Evolutionary conservation across 179 eudicot genomes (phyloP).

Genomic region (Monotropa hypopitys): DNA sequence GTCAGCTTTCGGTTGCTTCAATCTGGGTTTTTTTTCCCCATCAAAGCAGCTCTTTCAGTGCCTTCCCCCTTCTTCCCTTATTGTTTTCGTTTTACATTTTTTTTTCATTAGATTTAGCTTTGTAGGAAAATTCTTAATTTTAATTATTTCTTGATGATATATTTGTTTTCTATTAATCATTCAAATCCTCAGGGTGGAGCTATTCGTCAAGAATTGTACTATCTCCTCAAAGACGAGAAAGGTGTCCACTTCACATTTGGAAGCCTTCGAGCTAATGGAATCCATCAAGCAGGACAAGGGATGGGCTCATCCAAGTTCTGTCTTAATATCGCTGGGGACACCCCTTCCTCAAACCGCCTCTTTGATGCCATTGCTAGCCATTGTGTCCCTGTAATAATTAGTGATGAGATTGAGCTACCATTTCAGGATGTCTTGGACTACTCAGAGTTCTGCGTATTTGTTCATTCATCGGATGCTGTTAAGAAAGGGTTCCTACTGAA

Average conservation of each 20-base stretch:
- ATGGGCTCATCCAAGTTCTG: constrained; percentile 85
- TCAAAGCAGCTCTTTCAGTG: neutral
- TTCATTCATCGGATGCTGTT: constrained; percentile 61
- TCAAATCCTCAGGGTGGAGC: constrained; percentile 53
- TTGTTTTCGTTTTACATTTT: no score
- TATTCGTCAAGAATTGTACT: constrained; percentile 74
- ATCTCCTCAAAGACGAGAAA: constrained; percentile 72
- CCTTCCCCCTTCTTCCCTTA: neutral
- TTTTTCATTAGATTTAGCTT: neutral
- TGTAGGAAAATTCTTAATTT: neutral
- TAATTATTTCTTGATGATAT: neutral
- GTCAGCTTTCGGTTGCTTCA: neutral
- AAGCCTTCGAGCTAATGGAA: constrained; percentile 44
- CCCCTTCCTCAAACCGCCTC: constrained; percentile 95
- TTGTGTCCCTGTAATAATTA: constrained; percentile 86
- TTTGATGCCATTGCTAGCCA: constrained; percentile 91
- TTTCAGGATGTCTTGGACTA: constrained; percentile 77
- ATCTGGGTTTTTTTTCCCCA: neutral
- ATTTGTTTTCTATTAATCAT: neutral
- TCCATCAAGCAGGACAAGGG: constrained; percentile 62
- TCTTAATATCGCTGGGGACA: constrained; percentile 91
- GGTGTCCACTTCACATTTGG: constrained; percentile 87
- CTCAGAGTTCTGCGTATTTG: constrained; percentile 64
- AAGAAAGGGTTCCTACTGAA: constrained; percentile 54
- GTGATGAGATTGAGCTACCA: constrained; percentile 89